These are phyloP conservation scores for Zygotorulaspora florentina DNA, from an alignment of 805 yeast genomes.

Conservation along the genomic window DNA sequence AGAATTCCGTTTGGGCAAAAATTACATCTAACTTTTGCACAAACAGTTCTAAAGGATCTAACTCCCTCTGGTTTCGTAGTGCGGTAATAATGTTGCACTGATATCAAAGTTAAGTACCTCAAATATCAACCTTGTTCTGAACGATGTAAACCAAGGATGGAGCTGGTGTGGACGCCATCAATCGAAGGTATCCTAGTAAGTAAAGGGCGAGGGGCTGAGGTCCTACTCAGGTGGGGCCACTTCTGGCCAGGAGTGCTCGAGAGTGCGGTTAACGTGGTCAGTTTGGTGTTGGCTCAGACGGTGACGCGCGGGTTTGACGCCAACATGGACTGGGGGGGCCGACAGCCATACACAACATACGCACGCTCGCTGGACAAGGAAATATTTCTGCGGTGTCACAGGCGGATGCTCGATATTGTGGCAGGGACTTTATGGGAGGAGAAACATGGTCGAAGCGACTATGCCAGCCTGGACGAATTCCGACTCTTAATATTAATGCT, in stretches of 20 bases:
- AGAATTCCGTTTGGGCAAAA: no score
- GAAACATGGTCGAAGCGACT: no score
- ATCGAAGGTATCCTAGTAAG: neutral
- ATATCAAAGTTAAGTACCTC: no score
- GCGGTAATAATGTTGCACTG: no score
- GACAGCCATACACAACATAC: neutral
- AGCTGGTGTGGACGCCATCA: no score
- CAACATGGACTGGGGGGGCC: constrained; percentile 1
- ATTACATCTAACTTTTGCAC: no score
- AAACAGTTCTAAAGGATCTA: no score
- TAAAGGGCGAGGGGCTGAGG: neutral
- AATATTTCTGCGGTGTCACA: constrained; percentile 2
- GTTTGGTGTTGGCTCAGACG: constrained; percentile 1
- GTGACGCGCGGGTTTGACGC: neutral
- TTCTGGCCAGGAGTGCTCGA: constrained; percentile 1
- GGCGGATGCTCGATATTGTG: no score
- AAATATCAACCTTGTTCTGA: no score
- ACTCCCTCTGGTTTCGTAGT: no score
- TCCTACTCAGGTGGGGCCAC: constrained; percentile 3
- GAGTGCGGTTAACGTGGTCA: neutral
- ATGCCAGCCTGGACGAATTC: no score
- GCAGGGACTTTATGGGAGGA: neutral
- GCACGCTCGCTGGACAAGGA: constrained; percentile 1
- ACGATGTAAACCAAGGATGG: no score
- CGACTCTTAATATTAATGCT: neutral